phyloP scores from a whole-genome alignment of 1,139 yeast genomes.

The Candida pseudoviswanathii region DNA sequence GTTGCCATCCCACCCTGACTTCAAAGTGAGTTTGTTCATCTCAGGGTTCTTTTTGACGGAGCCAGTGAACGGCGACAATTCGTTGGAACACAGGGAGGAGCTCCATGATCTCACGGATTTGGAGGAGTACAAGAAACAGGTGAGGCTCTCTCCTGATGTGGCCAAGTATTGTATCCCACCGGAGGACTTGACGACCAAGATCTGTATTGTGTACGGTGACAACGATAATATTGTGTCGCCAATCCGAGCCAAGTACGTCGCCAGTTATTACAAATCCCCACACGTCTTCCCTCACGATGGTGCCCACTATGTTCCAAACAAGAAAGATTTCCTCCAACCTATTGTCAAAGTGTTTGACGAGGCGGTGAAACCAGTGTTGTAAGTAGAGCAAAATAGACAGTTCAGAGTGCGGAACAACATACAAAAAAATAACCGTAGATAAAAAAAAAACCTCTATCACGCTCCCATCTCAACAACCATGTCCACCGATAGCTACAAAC shows the following conservation, averaged over 20 bases:
- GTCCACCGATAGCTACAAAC: conserved; percentile 7
- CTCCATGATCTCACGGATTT: conserved; percentile 26
- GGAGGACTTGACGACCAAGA: conserved; percentile 22
- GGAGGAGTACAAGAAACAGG: conserved; percentile 22
- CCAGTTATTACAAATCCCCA: conserved; percentile 21
- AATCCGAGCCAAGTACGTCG: conserved; percentile 30
- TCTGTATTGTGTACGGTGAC: conserved; percentile 34
- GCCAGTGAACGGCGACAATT: conserved; percentile 18
- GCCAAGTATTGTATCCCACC: conserved; percentile 23
- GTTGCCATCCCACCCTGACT: conserved; percentile 41
- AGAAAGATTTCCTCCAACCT: conserved; percentile 29
- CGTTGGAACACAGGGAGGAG: conserved; percentile 18
- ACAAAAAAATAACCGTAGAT: not conserved
- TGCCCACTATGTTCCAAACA: conserved; percentile 38
- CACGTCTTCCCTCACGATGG: conserved; percentile 35
- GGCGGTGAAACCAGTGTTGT: conserved; percentile 19
- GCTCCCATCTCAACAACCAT: not conserved
- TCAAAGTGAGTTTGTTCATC: conserved; percentile 51
- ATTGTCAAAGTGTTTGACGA: conserved; percentile 27
- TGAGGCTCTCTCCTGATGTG: conserved; percentile 20
- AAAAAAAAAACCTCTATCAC: not conserved
- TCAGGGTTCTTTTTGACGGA: conserved; percentile 62
- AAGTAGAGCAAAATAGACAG: conserved; percentile 7
- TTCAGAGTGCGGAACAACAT: not conserved
- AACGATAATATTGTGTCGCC: conserved; percentile 38